Conservation (phyloP, 352 stramenopile genomes). For the Pythium coloratum region DNA sequence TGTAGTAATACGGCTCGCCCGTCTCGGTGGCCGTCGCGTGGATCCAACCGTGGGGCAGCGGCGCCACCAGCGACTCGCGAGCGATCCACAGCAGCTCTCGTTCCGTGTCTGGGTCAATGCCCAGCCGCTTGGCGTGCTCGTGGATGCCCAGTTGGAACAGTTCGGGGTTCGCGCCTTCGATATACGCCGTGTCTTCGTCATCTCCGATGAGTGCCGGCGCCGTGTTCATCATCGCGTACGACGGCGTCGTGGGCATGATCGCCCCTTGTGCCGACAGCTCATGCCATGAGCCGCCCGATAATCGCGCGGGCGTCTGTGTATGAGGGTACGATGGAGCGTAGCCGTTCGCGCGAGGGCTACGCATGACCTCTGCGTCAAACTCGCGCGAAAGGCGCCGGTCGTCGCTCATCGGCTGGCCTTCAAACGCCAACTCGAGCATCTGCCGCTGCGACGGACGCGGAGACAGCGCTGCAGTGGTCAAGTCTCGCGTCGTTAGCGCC, state of each 20-base stretch:
- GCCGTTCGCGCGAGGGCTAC: constrained; percentile 5
- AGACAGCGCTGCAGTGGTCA: not conserved
- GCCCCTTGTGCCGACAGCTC: constrained; percentile 10
- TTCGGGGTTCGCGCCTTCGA: constrained; percentile 62
- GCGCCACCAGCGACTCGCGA: constrained; percentile 70
- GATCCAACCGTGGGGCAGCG: constrained; percentile 69
- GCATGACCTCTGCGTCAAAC: not conserved
- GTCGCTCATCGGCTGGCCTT: constrained; percentile 20
- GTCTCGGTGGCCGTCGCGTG: constrained; percentile 61
- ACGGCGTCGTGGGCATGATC: constrained; percentile 17
- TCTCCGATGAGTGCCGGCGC: not conserved
- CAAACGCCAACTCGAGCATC: constrained; percentile 46
- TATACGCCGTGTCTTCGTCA: constrained; percentile 46
- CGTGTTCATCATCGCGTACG: constrained; percentile 2
- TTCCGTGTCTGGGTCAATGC: constrained; percentile 60
- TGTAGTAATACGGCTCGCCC: constrained; percentile 80
- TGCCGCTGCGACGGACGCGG: constrained; percentile 25
- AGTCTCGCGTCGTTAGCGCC: constrained; percentile 22
- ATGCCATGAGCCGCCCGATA: constrained; percentile 13
- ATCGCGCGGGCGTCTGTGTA: not conserved
- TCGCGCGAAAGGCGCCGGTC: not conserved
- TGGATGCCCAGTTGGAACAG: constrained; percentile 75
- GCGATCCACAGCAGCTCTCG: constrained; percentile 73
- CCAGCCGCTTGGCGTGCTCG: constrained; percentile 68
- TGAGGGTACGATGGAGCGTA: not conserved